These are phyloP conservation scores for Melanogaster broomeanus DNA, from an alignment of 768 basidiomycete genomes.

Conservation along the genomic window DNA sequence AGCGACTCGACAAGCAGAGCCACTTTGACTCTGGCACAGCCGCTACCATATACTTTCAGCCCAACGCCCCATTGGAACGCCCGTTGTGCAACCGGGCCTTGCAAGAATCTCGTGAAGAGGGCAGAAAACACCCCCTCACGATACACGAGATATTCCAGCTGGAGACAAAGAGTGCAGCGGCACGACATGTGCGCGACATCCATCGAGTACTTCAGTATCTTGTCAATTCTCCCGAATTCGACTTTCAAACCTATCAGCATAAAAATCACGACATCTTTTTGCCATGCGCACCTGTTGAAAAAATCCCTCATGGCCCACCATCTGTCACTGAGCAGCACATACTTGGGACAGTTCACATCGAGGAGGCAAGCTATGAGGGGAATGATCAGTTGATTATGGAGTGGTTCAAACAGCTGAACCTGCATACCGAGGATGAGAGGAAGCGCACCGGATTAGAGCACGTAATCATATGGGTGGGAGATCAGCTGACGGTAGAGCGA, in stretches of 20 bases:
- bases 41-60: slow-evolving; percentile 34
- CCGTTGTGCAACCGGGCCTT: slow-evolving; percentile 18
- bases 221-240: slow-evolving; percentile 28
- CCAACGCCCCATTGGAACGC: slow-evolving; percentile 13
- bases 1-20: slow-evolving; percentile 36
- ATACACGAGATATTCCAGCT: slow-evolving; percentile 19
- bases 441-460: slow-evolving; percentile 6
- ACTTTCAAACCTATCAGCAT: slow-evolving; percentile 26
- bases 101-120: slow-evolving; percentile 17
- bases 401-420: too few species aligned
- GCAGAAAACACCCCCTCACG: slow-evolving; percentile 22
- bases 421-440: slow-evolving; percentile 22
- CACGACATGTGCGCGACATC: not conserved
- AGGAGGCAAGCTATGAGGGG: slow-evolving; percentile 43
- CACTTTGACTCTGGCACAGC: slow-evolving; percentile 39
- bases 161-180: not conserved
- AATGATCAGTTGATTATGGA: slow-evolving; percentile 31
- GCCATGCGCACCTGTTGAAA: slow-evolving; percentile 19
- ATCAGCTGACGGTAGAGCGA: not conserved
- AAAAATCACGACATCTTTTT: slow-evolving; percentile 15
- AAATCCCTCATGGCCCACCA: slow-evolving; percentile 29
- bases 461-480: not conserved
- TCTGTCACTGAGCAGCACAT: slow-evolving; percentile 35
- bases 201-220: slow-evolving; percentile 31
- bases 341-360: slow-evolving; percentile 36